Evolutionary conservation across 2,329 filamentous ascomycete species (phyloP).

Genomic region (Monilinia polystroma): DNA sequence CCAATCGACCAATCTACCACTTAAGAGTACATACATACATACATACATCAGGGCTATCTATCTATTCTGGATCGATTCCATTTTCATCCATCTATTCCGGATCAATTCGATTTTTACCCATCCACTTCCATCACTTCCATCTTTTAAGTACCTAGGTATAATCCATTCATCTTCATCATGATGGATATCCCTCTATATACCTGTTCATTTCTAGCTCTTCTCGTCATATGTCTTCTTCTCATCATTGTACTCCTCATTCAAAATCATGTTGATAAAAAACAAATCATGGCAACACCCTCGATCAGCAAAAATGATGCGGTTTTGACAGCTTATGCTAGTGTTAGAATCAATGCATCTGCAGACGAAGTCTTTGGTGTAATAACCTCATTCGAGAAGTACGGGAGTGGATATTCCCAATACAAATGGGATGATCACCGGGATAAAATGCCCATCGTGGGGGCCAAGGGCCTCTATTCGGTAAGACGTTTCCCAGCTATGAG

Average conservation of each 20-base stretch:
- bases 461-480: slow-evolving; percentile 29
- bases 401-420: slow-evolving; percentile 26
- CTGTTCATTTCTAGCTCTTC: slow-evolving; percentile 9
- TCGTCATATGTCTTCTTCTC: slow-evolving; percentile 21
- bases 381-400: slow-evolving; percentile 27
- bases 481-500: neutral
- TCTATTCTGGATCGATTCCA: too few species aligned
- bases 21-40: too few species aligned
- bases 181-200: slow-evolving; percentile 1
- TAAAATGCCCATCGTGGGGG: slow-evolving; percentile 28
- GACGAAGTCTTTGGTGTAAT: slow-evolving; percentile 31
- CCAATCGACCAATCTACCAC: too few species aligned
- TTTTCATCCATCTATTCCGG: neutral
- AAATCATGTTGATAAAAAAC: slow-evolving; percentile 22
- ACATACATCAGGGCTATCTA: too few species aligned
- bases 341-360: slow-evolving; percentile 28
- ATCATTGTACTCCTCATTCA: slow-evolving; percentile 26
- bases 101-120: neutral
- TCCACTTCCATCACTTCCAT: neutral
- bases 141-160: too few species aligned
- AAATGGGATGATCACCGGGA: slow-evolving; percentile 26
- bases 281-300: slow-evolving; percentile 25
- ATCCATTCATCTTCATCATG: neutral
- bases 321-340: slow-evolving; percentile 27
- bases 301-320: slow-evolving; percentile 26